Percentiles rank a stretch among this genome's conserved stretches.
phyloP scores from a whole-genome alignment of 2,329 filamentous ascomycete genomes.

The Cladobotryum mycophilum region DNA sequence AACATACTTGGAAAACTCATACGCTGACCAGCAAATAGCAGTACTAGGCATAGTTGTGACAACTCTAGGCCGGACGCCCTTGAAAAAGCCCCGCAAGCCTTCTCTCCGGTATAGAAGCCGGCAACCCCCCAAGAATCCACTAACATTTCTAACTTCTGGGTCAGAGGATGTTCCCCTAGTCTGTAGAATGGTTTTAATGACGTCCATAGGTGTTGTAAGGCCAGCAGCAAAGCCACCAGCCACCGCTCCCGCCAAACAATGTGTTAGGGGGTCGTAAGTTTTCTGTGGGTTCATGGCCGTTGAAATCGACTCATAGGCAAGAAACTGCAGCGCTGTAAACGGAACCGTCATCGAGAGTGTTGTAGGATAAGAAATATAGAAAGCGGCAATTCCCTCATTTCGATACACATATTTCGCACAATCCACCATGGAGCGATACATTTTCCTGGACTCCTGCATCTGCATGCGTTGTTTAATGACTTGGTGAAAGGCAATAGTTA shows the following conservation, averaged over 20 bases:
- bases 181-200: constrained; percentile 96
- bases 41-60: constrained; percentile 98
- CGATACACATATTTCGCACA: constrained; percentile 85
- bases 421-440: constrained; percentile 78
- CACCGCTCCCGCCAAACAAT: constrained; percentile 86
- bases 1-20: constrained; percentile 62
- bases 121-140: constrained; percentile 72
- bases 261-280: constrained; percentile 85
- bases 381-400: constrained; percentile 80
- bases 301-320: constrained; percentile 94
- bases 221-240: constrained; percentile 91
- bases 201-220: constrained; percentile 91
- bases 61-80: constrained; percentile 82
- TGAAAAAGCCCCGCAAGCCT: constrained; percentile 83
- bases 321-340: constrained; percentile 94
- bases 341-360: constrained; percentile 98
- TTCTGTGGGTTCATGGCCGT: constrained; percentile 85
- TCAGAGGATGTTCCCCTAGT: constrained; percentile 82
- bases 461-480: constrained; percentile 99
- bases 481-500: constrained; percentile 30
- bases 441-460: constrained; percentile 81
- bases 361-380: constrained; percentile 98
- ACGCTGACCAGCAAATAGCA: constrained; percentile 94
- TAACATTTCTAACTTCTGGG: constrained; percentile 76
- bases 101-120: constrained; percentile 76